Percentiles rank a stretch among this genome's conserved stretches.
These are phyloP conservation scores for Leishmania mexicana DNA, from an alignment of 208 protist species.

Conservation along the genomic window DNA sequence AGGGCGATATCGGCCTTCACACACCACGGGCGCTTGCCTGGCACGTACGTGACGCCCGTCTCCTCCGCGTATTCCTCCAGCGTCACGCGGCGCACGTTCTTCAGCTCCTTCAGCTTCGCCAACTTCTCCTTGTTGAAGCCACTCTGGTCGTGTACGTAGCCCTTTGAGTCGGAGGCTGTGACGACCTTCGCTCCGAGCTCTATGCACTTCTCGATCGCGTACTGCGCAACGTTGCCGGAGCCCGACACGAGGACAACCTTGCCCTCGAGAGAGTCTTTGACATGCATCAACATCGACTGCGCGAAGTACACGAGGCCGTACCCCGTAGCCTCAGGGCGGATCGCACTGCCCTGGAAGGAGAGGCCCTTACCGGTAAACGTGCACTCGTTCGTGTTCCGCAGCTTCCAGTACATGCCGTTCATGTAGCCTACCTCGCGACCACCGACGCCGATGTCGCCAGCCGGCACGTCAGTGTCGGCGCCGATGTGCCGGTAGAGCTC, in stretches of 20 bases:
- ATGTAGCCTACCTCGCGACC: constrained; percentile 92
- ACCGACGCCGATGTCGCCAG: constrained; percentile 96
- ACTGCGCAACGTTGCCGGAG: constrained; percentile 93
- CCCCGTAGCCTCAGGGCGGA: constrained; percentile 94
- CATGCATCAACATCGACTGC: constrained; percentile 71
- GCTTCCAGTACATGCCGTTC: constrained; percentile 90
- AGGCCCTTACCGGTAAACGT: constrained; percentile 93
- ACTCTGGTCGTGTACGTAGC: constrained; percentile 76
- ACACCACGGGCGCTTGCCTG: constrained; percentile 67
- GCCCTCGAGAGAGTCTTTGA: constrained; percentile 58
- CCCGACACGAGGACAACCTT: constrained; percentile 87
- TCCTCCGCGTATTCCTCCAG: constrained; percentile 72
- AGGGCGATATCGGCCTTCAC: constrained; percentile 78
- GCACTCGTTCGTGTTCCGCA: constrained; percentile 81
- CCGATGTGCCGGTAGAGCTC: constrained; percentile 92
- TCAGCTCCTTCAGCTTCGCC: constrained; percentile 67
- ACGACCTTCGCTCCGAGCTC: constrained; percentile 86
- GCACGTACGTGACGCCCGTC: constrained; percentile 64
- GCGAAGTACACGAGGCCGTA: constrained; percentile 94
- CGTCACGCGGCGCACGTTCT: constrained; percentile 58
- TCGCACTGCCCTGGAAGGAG: constrained; percentile 89
- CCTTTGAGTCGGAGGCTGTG: constrained; percentile 83
- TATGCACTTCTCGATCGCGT: constrained; percentile 81
- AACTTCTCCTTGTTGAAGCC: constrained; percentile 86
- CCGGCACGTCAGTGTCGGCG: constrained; percentile 92